Evolutionary conservation across 768 basidiomycete species (phyloP), one percentile per base, ranked within the genome.

Genomic region (Rhodotorula toruloides): DNA sequence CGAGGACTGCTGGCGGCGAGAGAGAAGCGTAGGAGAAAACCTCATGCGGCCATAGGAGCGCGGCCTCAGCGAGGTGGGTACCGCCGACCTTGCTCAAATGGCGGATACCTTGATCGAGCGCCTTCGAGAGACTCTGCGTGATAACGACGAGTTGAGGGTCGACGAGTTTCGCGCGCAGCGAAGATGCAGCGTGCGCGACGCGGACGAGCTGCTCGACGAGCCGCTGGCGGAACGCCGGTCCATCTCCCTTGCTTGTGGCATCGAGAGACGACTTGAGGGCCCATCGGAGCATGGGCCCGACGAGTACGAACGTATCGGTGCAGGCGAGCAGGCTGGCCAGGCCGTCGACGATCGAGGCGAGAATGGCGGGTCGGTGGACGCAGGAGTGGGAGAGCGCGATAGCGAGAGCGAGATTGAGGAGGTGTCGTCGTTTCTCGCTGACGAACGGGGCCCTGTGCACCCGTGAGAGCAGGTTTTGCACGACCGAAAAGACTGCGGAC

Each of bases 381-480:
- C 83, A 81, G 34, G 81, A 75, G 50, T 80, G 76, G 63, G 84
- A 83, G 46, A 83, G 81, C 7, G 91, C 81, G 50, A 91, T 81
- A 82, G 89, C 86, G 36, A 97, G 77, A 34, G 84, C 84, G 50
- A 94, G 78, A 3, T 84, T 83, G 61, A 90, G 86, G 46, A 92
- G 74, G 36, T 86, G 78, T 19, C 93, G 85, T 46, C 85, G 77
- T 74, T 93, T 89, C 75, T 94, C 90, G 75, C 90, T 89, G 67
- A 94, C 82, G 44, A 96, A 81, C 27, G 86, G 86, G 0, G 85
- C 84, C 16, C 78, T 76, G 63, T 88, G 83, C 14, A 91, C 78
- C 46, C 82, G 81, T 10, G 85, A 81, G 68, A 93, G 84, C 21
- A 94, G 80, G 56, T 84, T 83, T 63, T 87, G 86, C 34, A 90